phyloP scores from a whole-genome alignment of 1,284 basidiomycete species.

The Cryptococcus sp. region DNA sequence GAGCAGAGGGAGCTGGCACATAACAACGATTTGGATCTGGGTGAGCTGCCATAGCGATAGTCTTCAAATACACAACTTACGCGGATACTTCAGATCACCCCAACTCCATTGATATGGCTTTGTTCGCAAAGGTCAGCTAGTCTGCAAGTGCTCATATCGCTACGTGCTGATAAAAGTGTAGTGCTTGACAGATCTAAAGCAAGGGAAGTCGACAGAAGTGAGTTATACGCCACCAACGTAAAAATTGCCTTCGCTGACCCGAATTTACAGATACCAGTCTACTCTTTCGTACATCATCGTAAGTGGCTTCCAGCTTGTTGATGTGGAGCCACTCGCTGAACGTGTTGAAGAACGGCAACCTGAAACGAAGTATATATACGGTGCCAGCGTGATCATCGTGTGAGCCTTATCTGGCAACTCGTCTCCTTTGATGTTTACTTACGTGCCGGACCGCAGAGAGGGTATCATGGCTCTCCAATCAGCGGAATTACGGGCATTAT shows the following conservation, averaged over 20 bases:
- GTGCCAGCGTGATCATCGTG: slow-evolving; percentile 92
- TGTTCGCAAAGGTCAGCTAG: slow-evolving; percentile 69
- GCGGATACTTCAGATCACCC: slow-evolving; percentile 69
- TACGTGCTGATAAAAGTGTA: slow-evolving; percentile 46
- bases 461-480: slow-evolving; percentile 91
- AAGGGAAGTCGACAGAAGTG: slow-evolving; percentile 61
- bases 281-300: slow-evolving; percentile 88
- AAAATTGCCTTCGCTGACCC: not conserved
- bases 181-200: slow-evolving; percentile 82
- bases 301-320: slow-evolving; percentile 4
- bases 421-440: not conserved
- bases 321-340: too few relatives aligned
- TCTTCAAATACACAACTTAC: not conserved
- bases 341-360: slow-evolving; percentile 62
- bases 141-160: not conserved
- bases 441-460: slow-evolving; percentile 55
- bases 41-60: slow-evolving; percentile 17
- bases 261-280: slow-evolving; percentile 70
- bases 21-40: slow-evolving; percentile 80
- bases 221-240: not conserved
- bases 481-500: slow-evolving; percentile 71
- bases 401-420: slow-evolving; percentile 14
- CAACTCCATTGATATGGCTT: slow-evolving; percentile 84
- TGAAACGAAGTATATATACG: slow-evolving; percentile 90
- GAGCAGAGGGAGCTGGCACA: slow-evolving; percentile 81